These are phyloP conservation scores for Candida corydali DNA, from an alignment of 805 yeast genomes.

Conservation along the genomic window DNA sequence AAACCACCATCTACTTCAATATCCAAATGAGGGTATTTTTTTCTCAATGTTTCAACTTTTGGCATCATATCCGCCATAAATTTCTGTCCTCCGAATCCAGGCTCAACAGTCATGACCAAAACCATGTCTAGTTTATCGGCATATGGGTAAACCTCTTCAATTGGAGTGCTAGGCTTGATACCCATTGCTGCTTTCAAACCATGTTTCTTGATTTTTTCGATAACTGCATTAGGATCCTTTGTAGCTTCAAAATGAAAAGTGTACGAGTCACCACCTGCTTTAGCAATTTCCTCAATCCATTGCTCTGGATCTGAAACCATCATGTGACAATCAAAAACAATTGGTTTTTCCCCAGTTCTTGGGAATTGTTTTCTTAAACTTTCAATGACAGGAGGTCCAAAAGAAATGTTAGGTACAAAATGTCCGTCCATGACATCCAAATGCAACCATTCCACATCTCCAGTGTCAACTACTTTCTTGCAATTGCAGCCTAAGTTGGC, in stretches of 20 bases:
- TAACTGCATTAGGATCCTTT: conserved; percentile 67
- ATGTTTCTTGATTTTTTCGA: conserved; percentile 65
- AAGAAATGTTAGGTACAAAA: conserved; percentile 92
- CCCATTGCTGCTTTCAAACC: conserved; percentile 97
- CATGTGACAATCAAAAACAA: conserved; percentile 93
- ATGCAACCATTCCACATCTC: conserved; percentile 91
- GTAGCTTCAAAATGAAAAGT: conserved; percentile 96
- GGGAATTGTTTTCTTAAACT: conserved; percentile 78
- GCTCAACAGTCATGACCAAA: conserved; percentile 97
- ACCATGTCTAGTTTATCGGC: conserved; percentile 86
- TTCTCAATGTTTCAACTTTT: conserved; percentile 76
- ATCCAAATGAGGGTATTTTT: conserved; percentile 69
- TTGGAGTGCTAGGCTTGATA: conserved; percentile 88
- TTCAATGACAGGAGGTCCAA: conserved; percentile 87
- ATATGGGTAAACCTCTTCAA: conserved; percentile 71
- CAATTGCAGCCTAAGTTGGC: conserved; percentile 87
- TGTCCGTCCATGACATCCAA: conserved; percentile 99
- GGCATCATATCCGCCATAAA: conserved; percentile 97
- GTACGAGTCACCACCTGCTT: conserved; percentile 93
- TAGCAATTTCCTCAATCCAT: conserved; percentile 91
- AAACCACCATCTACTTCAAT: conserved; percentile 97
- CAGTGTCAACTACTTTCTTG: conserved; percentile 68
- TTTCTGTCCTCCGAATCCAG: conserved; percentile 98
- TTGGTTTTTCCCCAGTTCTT: conserved; percentile 45
- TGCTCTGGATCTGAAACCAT: conserved; percentile 91